phyloP scores from a whole-genome alignment of 768 basidiomycete species.

The Auricularia cornea region DNA sequence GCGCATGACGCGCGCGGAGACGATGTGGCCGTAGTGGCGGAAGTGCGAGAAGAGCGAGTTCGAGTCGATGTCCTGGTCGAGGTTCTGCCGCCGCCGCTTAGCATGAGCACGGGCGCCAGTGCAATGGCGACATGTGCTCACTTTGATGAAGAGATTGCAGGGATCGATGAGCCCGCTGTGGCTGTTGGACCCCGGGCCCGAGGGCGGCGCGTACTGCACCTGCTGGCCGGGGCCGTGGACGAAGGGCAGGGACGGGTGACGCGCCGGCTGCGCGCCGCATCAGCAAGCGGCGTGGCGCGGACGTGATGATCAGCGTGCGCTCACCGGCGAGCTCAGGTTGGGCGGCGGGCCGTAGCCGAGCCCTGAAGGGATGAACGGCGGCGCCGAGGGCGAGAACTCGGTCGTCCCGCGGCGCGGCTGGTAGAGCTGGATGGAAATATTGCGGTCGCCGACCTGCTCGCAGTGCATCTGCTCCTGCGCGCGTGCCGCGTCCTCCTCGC shows the following conservation, averaged over 20 bases:
- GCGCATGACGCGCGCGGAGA: constrained; percentile 89
- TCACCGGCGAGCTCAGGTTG: constrained; percentile 25
- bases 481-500: constrained; percentile 70
- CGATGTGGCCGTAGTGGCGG: constrained; percentile 84
- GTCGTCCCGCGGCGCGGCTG: constrained; percentile 51
- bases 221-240: constrained; percentile 87
- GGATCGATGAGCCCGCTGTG: constrained; percentile 86
- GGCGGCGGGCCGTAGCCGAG: constrained; percentile 56
- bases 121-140: constrained; percentile 17
- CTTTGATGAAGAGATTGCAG: constrained; percentile 86
- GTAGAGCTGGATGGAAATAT: constrained; percentile 76
- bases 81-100: constrained; percentile 45
- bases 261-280: constrained; percentile 24
- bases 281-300: background rate
- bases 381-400: constrained; percentile 68
- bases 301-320: constrained; percentile 1
- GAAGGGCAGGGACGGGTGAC: constrained; percentile 45
- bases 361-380: constrained; percentile 66
- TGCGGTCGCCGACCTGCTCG: constrained; percentile 72
- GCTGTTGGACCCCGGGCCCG: constrained; percentile 70
- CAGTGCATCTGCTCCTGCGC: constrained; percentile 82
- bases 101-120: background rate
- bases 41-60: constrained; percentile 79
- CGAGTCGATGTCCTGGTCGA: constrained; percentile 79
- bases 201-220: constrained; percentile 69